Evolutionary conservation across 805 yeast genomes (phyloP).

Genomic region (Saccharomyces paradoxus): DNA sequence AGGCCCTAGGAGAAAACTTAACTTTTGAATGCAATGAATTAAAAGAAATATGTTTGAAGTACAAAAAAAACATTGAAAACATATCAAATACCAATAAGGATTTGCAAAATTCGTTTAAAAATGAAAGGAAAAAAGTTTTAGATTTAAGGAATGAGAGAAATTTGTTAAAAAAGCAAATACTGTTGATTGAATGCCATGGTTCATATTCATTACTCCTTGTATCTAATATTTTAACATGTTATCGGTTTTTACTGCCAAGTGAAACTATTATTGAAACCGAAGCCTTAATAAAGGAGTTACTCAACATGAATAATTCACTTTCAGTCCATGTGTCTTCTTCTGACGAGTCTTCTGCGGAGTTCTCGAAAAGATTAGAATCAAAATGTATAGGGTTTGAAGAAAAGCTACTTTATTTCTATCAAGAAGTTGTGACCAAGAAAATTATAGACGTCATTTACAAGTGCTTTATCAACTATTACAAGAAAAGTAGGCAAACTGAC

Average conservation of each 20-base stretch:
- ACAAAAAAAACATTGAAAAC: background rate
- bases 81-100: conserved; percentile 3
- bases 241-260: background rate
- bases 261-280: background rate
- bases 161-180: conserved; percentile 10
- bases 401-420: background rate
- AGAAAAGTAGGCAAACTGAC: background rate
- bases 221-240: background rate
- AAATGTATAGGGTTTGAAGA: background rate
- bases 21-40: background rate
- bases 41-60: background rate
- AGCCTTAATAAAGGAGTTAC: background rate
- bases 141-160: conserved; percentile 17
- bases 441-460: background rate
- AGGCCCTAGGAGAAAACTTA: background rate
- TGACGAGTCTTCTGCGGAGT: background rate
- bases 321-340: background rate
- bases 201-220: conserved; percentile 18
- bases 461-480: background rate
- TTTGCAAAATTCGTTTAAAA: conserved; percentile 15
- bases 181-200: conserved; percentile 16
- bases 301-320: background rate
- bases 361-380: background rate
- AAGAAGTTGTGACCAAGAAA: background rate
- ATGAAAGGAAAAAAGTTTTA: conserved; percentile 21